Evolutionary conservation across 768 basidiomycete species (phyloP), one percentile per base, ranked within the genome.

Genomic region (Leccinum variicolor): DNA sequence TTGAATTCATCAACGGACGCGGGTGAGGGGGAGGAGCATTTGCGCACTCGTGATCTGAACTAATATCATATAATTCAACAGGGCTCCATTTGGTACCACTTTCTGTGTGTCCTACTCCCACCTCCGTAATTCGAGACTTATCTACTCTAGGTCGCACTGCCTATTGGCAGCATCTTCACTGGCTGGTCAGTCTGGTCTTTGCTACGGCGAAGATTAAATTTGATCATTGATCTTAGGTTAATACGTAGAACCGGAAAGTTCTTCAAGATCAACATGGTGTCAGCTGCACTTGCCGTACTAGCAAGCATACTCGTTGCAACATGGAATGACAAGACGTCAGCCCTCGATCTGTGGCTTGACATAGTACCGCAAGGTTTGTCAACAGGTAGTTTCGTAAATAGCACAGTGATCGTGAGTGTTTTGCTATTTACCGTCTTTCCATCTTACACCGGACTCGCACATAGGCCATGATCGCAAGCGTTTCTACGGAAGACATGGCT

Each of bases 391-490:
- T 77, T 92, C 55, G 89, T 93, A 65, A 94, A 91, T 15, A 87
- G 81, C 62, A 92, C 91, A 8, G 75, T 93, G 46, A 91, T 94
- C 69, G 92, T 91, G 60, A 63, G 86, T 79, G 61, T 54, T 49
- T 58, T 53, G 29, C 31, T 36, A 19, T 14, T 21, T 51, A 59
- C 53, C 43, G 41, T 54, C 25, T 28, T 29, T 26, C n/a, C 34
- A 57, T 57, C 50, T 51, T 10, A 29, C 29, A 29, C 46, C 25
- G 50, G 29, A 34, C 56, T 33, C 26, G 58, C 47, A 55, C 59
- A 51, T 67, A 93, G 91, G 94, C 92, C 14, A 86, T 97, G 81
- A 93, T 96, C 56, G 84, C 93, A 25, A 80, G 84, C 48, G 89
- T 95, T 41, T 77, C 82, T 58, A 84, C 85, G 66, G 83, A 88